A percentile compares a stretch with the other conserved stretches of the same genome.
phyloP scores from a whole-genome alignment of 1,284 basidiomycete genomes.

The Ceratorhiza oryzae-sativae region DNA sequence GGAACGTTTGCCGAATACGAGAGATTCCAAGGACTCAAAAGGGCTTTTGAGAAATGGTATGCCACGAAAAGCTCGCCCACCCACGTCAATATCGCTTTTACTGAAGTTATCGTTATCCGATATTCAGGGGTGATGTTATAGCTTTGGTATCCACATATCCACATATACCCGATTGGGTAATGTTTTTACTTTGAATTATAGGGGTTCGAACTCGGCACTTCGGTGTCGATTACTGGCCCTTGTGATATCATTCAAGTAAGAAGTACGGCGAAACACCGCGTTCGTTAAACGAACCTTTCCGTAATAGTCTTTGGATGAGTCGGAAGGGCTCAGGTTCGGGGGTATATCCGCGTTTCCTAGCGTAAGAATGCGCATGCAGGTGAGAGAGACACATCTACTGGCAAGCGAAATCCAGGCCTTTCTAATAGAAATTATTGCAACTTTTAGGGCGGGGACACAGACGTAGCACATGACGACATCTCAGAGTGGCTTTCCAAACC shows the following conservation, averaged over 20 bases:
- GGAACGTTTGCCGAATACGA: background rate
- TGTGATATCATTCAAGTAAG: too few species aligned
- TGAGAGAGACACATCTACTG: too few species aligned
- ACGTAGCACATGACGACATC: background rate
- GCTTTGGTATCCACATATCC: background rate
- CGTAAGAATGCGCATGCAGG: too few species aligned
- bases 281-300: too few species aligned
- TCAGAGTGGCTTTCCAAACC: background rate
- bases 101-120: background rate
- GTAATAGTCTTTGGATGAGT: too few species aligned
- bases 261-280: too few species aligned
- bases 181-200: background rate
- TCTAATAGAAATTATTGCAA: too few species aligned
- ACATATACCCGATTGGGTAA: too few species aligned
- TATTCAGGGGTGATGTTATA: slow-evolving; percentile 16
- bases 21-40: background rate
- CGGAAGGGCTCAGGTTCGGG: too few species aligned
- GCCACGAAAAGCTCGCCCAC: background rate
- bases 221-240: background rate
- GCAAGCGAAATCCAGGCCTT: background rate
- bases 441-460: background rate
- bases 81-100: background rate
- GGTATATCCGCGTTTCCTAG: too few species aligned
- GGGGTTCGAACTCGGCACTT: slow-evolving; percentile 3
- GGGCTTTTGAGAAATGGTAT: background rate